Evolutionary conservation across 208 protist genomes (phyloP).

Genomic region (Naegleria gruberi): DNA sequence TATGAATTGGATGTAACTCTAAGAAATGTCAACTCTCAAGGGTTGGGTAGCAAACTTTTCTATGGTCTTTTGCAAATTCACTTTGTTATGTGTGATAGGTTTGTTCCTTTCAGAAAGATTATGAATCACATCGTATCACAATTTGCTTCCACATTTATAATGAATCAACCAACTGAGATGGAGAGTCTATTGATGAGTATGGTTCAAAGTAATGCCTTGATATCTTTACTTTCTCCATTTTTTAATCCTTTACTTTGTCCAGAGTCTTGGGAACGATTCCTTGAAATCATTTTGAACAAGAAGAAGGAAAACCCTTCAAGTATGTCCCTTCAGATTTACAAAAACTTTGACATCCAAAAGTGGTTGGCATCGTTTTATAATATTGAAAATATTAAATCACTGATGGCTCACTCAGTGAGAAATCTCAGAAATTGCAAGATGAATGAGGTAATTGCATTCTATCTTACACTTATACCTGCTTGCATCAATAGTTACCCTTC

Average conservation of each 20-base stretch:
- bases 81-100: background rate
- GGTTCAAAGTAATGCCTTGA: background rate
- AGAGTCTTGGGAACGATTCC: background rate
- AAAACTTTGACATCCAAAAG: too few relatives aligned
- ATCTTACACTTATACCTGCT: background rate
- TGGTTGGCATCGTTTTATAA: too few relatives aligned
- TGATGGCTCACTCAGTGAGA: too few relatives aligned
- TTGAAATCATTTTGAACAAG: background rate
- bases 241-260: background rate
- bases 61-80: background rate
- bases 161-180: background rate
- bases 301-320: background rate
- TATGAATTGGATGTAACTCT: background rate
- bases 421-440: too few relatives aligned
- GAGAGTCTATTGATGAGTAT: background rate
- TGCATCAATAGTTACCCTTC: background rate
- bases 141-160: background rate
- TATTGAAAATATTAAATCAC: too few relatives aligned
- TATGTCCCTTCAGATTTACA: too few relatives aligned
- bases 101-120: background rate
- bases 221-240: background rate
- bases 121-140: background rate
- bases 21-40: background rate
- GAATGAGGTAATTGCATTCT: too few relatives aligned
- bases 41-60: background rate